These are phyloP conservation scores for Articulospora tetracladia DNA, from an alignment of 495 filamentous ascomycete species.

Conservation along the genomic window DNA sequence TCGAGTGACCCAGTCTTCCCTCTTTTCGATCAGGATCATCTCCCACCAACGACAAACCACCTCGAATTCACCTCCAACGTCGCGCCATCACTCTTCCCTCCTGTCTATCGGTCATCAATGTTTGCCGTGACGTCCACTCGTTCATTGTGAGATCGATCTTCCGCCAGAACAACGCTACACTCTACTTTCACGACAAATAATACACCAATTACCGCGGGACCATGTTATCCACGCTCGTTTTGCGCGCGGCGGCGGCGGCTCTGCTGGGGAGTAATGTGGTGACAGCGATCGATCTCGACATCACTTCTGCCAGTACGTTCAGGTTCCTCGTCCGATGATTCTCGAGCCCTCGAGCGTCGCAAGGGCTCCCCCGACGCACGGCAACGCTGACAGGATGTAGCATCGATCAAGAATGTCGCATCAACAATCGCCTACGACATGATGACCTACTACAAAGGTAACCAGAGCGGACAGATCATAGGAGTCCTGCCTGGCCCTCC, in stretches of 20 bases:
- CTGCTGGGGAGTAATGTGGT: constrained; percentile 17
- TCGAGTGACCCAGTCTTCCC: not conserved
- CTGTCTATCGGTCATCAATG: constrained; percentile 7
- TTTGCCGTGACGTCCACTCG: constrained; percentile 17
- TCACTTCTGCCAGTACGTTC: constrained; percentile 15
- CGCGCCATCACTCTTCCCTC: not conserved
- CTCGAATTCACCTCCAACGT: not conserved
- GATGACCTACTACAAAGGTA: constrained; percentile 62
- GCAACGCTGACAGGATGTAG: constrained; percentile 28
- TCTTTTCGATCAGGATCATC: not conserved
- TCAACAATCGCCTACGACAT: constrained; percentile 59
- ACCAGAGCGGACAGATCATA: constrained; percentile 54
- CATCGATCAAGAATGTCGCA: constrained; percentile 58
- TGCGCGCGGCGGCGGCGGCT: constrained; percentile 20
- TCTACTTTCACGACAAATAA: not conserved
- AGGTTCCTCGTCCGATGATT: not conserved
- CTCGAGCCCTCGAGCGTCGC: not conserved
- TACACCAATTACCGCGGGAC: not conserved
- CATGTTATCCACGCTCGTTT: constrained; percentile 21
- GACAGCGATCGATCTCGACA: constrained; percentile 18
- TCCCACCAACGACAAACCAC: not conserved
- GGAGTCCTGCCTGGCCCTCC: constrained; percentile 60
- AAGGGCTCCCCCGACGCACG: not conserved
- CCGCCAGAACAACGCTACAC: not conserved
- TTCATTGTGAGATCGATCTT: not conserved